Evolutionary conservation across 441 rosid species (phyloP), one percentile per base, ranked within the genome.

Genomic region (Bocquillonia castaneifolia): DNA sequence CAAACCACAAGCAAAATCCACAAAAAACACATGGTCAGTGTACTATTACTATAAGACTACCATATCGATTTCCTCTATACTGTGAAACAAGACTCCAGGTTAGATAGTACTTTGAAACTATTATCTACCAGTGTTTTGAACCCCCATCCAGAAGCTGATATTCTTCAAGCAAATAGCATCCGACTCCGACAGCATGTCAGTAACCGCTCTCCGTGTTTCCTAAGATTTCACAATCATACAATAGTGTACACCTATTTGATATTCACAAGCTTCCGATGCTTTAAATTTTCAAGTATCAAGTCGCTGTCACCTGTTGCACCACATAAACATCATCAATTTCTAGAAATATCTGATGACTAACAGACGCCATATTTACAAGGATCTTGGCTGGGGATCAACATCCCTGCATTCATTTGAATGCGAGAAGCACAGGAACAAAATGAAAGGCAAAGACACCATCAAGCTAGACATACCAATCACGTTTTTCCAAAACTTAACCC

Each of bases 201-300:
- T 60, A 55, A 53, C 70, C 70, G 4, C 59, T 61, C 62, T 66
- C 63, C 67, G 36, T 66, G 63, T 34, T 64, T 66, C 63, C 82
- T 67, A 70, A 31, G 59, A 54, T 64, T 34, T 69, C 76, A 72
- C 70, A 71, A 79, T 56, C 80, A 70, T 67, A 73, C 71, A 70
- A 77, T 67, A 69, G 77, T 81, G 73, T 80, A 78, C 80, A 79
- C 67, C 68, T 74, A 67, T 78, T 75, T 66, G 73, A 52, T 82
- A 86, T 86, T 83, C 84, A 83, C 90, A 85, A 80, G 63, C 66
- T 73, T 65, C 77, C 69, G 18, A 67, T 6, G 53, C 59, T 71
- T 36, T 14, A 50, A 57, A 50, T 50, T 64, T 31, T n/a, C n/a
- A 17, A 55, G 50, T 63, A 56, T 32, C 2, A 5, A 10, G 40